Percentiles rank a stretch among this genome's conserved stretches.
These are phyloP conservation scores for Apiospora arundinis DNA, from an alignment of 2,329 filamentous ascomycete species.

Conservation along the genomic window DNA sequence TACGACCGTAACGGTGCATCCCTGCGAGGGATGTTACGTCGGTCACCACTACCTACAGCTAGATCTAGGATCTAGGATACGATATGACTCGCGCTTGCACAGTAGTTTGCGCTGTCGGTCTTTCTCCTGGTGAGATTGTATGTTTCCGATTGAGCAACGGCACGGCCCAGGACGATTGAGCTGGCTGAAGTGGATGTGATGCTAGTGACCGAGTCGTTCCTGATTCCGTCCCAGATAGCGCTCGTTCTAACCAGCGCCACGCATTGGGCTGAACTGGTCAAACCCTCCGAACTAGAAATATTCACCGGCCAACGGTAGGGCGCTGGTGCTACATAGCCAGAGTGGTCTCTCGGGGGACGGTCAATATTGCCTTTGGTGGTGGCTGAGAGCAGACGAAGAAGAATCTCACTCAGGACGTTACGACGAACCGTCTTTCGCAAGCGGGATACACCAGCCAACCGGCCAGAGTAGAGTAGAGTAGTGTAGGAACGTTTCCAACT, in stretches of 20 bases:
- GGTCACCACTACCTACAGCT: not conserved
- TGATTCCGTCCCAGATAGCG: not conserved
- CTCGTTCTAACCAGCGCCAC: not conserved
- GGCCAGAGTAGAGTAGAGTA: not conserved
- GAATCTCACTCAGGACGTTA: not conserved
- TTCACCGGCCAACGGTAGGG: not conserved
- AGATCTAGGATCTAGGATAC: not conserved
- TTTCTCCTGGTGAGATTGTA: not conserved
- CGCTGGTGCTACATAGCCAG: not conserved
- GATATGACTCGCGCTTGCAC: not conserved
- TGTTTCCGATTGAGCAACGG: not conserved
- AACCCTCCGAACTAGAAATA: not conserved
- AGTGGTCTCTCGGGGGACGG: not conserved
- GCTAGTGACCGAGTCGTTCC: not conserved
- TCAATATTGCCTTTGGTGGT: not conserved
- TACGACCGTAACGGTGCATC: not conserved
- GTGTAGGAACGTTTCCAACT: not conserved
- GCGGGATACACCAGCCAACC: too few species aligned
- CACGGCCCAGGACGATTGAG: not conserved
- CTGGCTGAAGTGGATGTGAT: not conserved
- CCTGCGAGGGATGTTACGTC: not conserved
- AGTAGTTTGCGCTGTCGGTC: not conserved
- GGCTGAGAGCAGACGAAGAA: not conserved
- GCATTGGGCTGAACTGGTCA: not conserved
- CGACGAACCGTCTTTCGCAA: too few species aligned